phyloP scores from a whole-genome alignment of 768 basidiomycete genomes.

The Suillus subaureus region DNA sequence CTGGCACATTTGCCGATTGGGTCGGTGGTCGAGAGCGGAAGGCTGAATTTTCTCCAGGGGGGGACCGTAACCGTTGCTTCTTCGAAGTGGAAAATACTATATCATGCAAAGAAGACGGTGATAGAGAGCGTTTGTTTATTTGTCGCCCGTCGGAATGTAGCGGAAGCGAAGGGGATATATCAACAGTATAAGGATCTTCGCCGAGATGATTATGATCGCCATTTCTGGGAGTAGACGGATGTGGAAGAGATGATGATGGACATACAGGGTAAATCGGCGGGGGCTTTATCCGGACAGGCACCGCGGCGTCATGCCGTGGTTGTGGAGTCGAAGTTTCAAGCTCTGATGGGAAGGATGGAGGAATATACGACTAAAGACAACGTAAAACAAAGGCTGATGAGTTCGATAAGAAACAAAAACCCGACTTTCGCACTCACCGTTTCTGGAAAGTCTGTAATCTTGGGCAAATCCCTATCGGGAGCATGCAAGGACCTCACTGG shows the following conservation, averaged over 20 bases:
- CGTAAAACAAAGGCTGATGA: conserved; percentile 17
- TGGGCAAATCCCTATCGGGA: conserved; percentile 17
- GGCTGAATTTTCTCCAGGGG: background rate
- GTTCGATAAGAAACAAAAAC: conserved; percentile 10
- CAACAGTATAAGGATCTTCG: conserved; percentile 13
- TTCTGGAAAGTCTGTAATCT: conserved; percentile 40
- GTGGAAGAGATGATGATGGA: conserved; percentile 28
- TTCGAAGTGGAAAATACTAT: conserved; percentile 17
- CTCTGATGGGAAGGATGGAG: conserved; percentile 58
- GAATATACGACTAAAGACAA: conserved; percentile 44
- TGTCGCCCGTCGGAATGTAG: conserved; percentile 18
- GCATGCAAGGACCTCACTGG: conserved; percentile 8
- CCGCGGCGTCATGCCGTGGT: conserved; percentile 15
- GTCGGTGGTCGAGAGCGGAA: conserved; percentile 1
- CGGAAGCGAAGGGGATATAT: conserved; percentile 18
- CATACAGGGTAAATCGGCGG: conserved; percentile 38
- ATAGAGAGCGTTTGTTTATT: conserved; percentile 32
- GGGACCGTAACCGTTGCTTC: conserved; percentile 21
- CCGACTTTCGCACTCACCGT: conserved; percentile 31
- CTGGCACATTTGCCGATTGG: conserved; percentile 17
- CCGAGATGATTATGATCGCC: conserved; percentile 14
- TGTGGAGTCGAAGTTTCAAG: conserved; percentile 57
- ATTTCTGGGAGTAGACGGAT: conserved; percentile 23
- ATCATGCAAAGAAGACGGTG: conserved; percentile 32
- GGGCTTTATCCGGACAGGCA: conserved; percentile 42